phyloP scores from a whole-genome alignment of 2,329 filamentous ascomycete species.

The Aspergillus brasiliensis region DNA sequence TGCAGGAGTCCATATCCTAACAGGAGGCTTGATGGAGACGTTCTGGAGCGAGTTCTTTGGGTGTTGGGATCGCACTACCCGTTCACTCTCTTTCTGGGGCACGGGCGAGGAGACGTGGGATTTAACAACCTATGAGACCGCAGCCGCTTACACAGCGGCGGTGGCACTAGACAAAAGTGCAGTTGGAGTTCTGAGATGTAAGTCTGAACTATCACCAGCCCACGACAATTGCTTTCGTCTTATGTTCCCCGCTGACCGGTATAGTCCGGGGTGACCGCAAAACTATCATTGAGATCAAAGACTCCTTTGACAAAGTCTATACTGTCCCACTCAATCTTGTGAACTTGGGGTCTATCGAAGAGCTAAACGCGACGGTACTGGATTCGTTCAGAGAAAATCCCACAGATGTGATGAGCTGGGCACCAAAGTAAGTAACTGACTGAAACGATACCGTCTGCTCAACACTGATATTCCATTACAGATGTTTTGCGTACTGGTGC shows the following conservation, averaged over 20 bases:
- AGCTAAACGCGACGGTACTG: too few species aligned
- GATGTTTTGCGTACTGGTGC: too few species aligned
- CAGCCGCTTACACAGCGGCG: not conserved
- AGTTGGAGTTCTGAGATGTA: not conserved
- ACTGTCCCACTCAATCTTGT: too few species aligned
- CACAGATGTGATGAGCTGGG: too few species aligned
- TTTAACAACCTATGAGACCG: not conserved
- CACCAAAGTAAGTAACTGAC: too few species aligned
- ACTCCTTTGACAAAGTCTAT: not conserved
- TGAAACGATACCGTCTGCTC: too few species aligned
- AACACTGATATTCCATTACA: too few species aligned
- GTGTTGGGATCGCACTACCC: not conserved
- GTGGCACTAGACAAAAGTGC: not conserved
- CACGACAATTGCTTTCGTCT: not conserved
- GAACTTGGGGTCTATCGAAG: too few species aligned
- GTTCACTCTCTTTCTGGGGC: not conserved
- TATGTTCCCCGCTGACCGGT: not conserved
- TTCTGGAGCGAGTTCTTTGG: not conserved
- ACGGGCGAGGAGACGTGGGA: not conserved
- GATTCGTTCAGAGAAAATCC: too few species aligned
- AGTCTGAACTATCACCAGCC: not conserved
- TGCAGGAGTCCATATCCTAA: conserved; percentile 45
- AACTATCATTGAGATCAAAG: not conserved
- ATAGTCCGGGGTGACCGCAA: not conserved
- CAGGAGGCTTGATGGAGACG: conserved; percentile 39